phyloP scores from a whole-genome alignment of 306 rosid species.

The Gastrolobium villosum region DNA sequence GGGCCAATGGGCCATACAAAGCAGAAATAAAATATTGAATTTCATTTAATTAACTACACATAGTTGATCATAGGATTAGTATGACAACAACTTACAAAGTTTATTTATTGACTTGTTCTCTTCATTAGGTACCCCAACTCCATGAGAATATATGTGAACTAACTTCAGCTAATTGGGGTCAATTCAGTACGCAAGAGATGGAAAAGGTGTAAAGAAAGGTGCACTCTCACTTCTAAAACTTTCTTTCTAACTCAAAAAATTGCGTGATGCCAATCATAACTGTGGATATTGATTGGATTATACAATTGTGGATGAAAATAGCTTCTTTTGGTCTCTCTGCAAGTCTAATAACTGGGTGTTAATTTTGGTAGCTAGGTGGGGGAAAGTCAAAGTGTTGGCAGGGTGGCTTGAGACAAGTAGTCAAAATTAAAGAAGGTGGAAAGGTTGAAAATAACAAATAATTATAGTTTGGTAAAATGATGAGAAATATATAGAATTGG shows the following conservation, averaged over 20 bases:
- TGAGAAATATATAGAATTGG: conserved; percentile 41
- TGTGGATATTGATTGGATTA: background rate
- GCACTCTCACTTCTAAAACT: background rate
- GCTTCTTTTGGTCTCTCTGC: background rate
- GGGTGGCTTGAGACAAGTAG: conserved; percentile 41
- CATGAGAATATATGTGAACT: conserved; percentile 9
- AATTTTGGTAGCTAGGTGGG: conserved; percentile 17
- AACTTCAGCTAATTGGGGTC: conserved; percentile 24
- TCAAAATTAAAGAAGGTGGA: conserved; percentile 42
- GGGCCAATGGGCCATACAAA: background rate
- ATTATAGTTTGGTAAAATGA: conserved; percentile 50
- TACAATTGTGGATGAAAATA: background rate
- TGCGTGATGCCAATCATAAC: background rate
- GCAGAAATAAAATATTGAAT: background rate
- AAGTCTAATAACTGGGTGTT: background rate
- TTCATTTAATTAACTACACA: background rate
- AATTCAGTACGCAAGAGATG: background rate
- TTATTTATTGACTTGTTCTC: conserved; percentile 3
- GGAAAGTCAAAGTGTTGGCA: conserved; percentile 24
- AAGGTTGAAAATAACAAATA: conserved; percentile 50
- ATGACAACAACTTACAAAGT: background rate
- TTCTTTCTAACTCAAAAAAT: background rate
- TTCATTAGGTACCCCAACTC: conserved; percentile 37
- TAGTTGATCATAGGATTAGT: background rate
- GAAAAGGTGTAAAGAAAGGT: background rate